Evolutionary conservation across 2,329 filamentous ascomycete genomes (phyloP).

Genomic region (Colletotrichum sp.): DNA sequence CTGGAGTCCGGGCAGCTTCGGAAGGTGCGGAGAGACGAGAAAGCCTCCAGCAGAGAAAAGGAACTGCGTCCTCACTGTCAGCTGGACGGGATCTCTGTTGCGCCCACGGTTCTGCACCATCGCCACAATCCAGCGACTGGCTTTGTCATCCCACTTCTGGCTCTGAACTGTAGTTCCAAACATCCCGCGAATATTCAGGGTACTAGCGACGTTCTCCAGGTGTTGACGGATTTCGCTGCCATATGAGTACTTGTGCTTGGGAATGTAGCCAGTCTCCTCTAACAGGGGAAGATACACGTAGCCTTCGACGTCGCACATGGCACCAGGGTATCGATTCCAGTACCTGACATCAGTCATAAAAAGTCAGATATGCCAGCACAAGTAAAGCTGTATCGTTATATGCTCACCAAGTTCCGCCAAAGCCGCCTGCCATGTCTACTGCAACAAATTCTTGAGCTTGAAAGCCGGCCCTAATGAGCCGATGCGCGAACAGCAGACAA

Average conservation of each 20-base stretch:
- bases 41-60: conserved; percentile 41
- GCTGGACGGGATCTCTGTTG: not conserved
- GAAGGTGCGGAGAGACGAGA: conserved; percentile 29
- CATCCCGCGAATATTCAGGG: conserved; percentile 40
- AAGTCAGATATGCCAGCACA: not conserved
- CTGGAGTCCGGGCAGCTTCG: conserved; percentile 25
- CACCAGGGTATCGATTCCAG: conserved; percentile 54
- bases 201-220: conserved; percentile 40
- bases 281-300: conserved; percentile 15
- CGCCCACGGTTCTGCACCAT: conserved; percentile 26
- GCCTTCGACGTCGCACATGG: conserved; percentile 61
- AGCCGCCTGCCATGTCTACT: not conserved
- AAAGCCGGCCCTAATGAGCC: not conserved
- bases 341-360: conserved; percentile 47
- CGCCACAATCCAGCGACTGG: conserved; percentile 21
- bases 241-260: conserved; percentile 31
- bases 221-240: conserved; percentile 47
- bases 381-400: rapidly evolving
- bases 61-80: conserved; percentile 37
- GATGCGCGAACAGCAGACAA: not conserved
- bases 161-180: conserved; percentile 47
- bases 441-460: not conserved
- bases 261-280: conserved; percentile 14
- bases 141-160: conserved; percentile 49
- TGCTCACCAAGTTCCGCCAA: not conserved